Evolutionary conservation across 2,329 filamentous ascomycete genomes (phyloP).

Genomic region (Apiospora phragmitis): DNA sequence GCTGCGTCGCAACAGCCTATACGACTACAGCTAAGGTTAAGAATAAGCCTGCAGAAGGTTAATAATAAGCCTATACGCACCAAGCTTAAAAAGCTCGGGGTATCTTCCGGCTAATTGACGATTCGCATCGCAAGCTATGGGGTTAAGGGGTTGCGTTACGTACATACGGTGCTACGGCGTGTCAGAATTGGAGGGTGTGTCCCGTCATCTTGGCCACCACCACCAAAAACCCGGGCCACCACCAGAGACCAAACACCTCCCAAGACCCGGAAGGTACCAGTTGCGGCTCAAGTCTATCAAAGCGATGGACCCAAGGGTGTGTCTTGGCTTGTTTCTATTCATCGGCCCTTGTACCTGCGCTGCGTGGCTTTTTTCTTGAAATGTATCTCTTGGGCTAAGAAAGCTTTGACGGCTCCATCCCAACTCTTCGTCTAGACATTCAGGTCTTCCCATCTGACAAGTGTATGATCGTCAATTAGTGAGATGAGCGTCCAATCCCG

Average conservation of each 20-base stretch:
- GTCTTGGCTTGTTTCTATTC: background rate
- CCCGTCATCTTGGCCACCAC: background rate
- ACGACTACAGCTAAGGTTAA: background rate
- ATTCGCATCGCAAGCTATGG: background rate
- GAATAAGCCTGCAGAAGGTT: background rate
- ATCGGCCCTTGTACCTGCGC: background rate
- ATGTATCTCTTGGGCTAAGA: background rate
- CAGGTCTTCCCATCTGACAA: background rate
- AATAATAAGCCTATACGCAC: background rate
- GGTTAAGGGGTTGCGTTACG: background rate
- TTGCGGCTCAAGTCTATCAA: background rate
- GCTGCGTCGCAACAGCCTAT: background rate
- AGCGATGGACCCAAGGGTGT: background rate
- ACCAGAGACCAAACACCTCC: background rate
- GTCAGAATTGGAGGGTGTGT: background rate
- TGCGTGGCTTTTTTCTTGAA: background rate
- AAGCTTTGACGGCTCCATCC: background rate
- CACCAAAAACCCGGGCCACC: background rate
- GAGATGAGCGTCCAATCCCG: background rate
- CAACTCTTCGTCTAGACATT: background rate
- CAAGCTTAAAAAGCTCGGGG: background rate
- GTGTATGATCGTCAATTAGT: constrained; percentile 6
- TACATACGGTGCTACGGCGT: background rate
- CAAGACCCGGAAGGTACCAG: background rate
- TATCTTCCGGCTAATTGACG: background rate